phyloP scores from a whole-genome alignment of 192 early-diverging fungal genomes.

The Umbelopsis ramanniana region DNA sequence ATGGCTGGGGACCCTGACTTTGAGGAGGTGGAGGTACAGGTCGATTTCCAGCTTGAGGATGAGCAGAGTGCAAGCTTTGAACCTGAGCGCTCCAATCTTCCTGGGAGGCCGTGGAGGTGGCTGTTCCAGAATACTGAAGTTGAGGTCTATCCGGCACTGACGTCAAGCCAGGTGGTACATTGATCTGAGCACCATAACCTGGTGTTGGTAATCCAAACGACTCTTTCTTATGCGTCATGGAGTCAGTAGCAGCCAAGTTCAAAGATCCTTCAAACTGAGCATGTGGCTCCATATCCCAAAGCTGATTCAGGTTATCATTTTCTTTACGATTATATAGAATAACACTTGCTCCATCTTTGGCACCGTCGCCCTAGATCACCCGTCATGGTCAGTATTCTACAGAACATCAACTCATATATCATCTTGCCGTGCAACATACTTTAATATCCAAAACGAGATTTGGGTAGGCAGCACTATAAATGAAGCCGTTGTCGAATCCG shows the following conservation, averaged over 20 bases:
- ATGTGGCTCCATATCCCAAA: conserved; percentile 41
- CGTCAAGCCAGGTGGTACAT: conserved; percentile 31
- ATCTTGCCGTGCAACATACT: conserved; percentile 11
- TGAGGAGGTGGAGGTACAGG: background rate
- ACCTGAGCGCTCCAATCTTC: conserved; percentile 1
- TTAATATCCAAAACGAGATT: conserved; percentile 41
- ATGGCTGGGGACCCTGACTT: background rate
- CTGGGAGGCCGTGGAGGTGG: conserved; percentile 22
- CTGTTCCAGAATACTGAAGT: conserved; percentile 6
- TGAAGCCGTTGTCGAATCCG: conserved; percentile 38
- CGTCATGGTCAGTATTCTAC: background rate
- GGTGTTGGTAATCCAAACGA: conserved; percentile 33
- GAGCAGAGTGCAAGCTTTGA: background rate
- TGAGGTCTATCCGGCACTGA: conserved; percentile 27
- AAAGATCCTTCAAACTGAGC: conserved; percentile 29
- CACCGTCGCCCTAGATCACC: conserved; percentile 29
- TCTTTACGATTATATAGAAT: conserved; percentile 45
- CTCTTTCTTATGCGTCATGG: conserved; percentile 35
- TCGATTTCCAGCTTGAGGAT: background rate
- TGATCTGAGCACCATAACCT: conserved; percentile 41
- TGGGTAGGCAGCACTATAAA: conserved; percentile 35
- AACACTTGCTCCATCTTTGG: conserved; percentile 39
- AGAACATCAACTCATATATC: too few species aligned
- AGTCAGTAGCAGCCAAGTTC: conserved; percentile 12
- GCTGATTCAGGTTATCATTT: conserved; percentile 38